Conservation (phyloP, 192 early-diverging fungal genomes). For the Podila verticillata region DNA sequence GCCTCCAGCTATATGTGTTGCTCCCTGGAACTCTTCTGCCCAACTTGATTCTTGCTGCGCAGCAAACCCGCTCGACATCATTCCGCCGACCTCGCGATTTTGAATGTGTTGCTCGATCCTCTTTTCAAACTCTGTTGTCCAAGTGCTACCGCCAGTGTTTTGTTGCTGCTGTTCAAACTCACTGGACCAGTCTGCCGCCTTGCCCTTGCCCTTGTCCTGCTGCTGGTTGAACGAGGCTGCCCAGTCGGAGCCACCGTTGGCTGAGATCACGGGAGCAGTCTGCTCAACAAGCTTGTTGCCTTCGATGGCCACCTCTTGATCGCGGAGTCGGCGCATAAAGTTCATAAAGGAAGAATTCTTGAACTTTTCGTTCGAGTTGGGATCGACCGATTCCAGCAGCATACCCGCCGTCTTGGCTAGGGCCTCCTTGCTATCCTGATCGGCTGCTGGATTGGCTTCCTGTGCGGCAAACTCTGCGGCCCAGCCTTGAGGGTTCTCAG, state of each 20-base stretch:
- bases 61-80: conserved; percentile 67
- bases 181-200: conserved; percentile 33
- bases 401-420: conserved; percentile 85
- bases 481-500: conserved; percentile 59
- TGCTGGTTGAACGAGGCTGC: conserved; percentile 43
- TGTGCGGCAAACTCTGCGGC: conserved; percentile 65
- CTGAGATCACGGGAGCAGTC: conserved; percentile 13
- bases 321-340: conserved; percentile 92
- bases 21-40: conserved; percentile 69
- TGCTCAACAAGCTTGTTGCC: conserved; percentile 88
- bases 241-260: conserved; percentile 27
- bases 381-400: conserved; percentile 79
- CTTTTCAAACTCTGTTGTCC: conserved; percentile 78
- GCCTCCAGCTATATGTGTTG: conserved; percentile 55
- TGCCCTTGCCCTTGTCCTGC: conserved; percentile 36
- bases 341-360: conserved; percentile 90
- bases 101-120: conserved; percentile 60
- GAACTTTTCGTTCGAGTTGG: conserved; percentile 92
- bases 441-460: conserved; percentile 39
- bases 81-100: conserved; percentile 58
- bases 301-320: conserved; percentile 88
- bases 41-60: conserved; percentile 63
- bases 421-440: conserved; percentile 66
- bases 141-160: conserved; percentile 59
- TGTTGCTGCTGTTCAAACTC: conserved; percentile 46